Conservation (phyloP, 106 monocot species). For the Dioscorea zingiberensis region DNA sequence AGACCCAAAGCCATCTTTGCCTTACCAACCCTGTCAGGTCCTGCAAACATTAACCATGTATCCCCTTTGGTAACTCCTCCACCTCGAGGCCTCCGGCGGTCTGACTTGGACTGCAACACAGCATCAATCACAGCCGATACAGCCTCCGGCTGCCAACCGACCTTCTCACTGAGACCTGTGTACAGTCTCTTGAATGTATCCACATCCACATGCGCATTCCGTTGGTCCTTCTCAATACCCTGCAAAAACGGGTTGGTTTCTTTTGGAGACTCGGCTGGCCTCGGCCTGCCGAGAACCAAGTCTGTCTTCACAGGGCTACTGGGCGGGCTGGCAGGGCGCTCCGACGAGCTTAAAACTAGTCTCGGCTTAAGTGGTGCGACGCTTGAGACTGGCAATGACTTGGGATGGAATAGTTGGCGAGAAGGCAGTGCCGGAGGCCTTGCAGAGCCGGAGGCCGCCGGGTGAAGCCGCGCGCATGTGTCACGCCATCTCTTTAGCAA, state of each 20-base stretch:
- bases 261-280: no score
- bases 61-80: conserved; percentile 31
- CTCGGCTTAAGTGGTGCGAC: conserved; percentile 2
- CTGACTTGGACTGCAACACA: conserved; percentile 55
- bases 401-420: conserved; percentile 7
- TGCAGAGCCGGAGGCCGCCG: not conserved
- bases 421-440: not conserved
- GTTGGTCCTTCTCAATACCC: no score
- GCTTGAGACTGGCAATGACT: not conserved
- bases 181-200: conserved; percentile 72
- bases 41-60: conserved; percentile 75
- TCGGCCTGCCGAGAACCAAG: conserved; percentile 32
- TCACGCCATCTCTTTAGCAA: conserved; percentile 12
- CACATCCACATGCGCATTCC: conserved; percentile 13
- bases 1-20: conserved; percentile 68
- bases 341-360: not conserved
- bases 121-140: conserved; percentile 59
- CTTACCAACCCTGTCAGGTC: conserved; percentile 74
- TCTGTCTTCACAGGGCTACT: conserved; percentile 57
- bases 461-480: conserved; percentile 6
- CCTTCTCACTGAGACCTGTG: conserved; percentile 65
- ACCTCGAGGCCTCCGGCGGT: conserved; percentile 31
- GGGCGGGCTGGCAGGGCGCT: conserved; percentile 25
- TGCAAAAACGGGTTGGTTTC: no score
- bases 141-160: conserved; percentile 76